Percentiles rank a stretch among this genome's conserved stretches.
These are phyloP conservation scores for Nemania abortiva DNA, from an alignment of 2,329 filamentous ascomycete genomes.

Conservation along the genomic window DNA sequence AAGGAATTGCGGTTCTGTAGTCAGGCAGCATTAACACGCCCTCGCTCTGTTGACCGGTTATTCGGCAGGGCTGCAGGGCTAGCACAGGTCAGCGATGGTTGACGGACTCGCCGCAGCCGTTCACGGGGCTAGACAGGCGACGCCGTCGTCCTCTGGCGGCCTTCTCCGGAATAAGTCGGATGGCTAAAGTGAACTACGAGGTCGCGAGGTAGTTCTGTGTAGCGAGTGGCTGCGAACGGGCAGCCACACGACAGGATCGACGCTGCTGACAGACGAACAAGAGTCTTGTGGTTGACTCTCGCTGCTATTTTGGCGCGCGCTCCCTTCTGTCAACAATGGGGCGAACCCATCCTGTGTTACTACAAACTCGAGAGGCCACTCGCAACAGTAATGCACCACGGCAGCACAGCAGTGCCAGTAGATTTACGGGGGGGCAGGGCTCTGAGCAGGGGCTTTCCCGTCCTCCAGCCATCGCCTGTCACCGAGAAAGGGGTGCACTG, in stretches of 20 bases:
- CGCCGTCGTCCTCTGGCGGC: constrained; percentile 10
- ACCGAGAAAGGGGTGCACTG: constrained; percentile 6
- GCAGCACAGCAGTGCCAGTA: constrained; percentile 14
- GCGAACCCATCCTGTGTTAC: constrained; percentile 37
- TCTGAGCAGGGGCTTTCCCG: constrained; percentile 20
- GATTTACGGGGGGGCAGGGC: constrained; percentile 27
- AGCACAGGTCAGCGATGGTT: not conserved
- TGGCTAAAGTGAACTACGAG: constrained; percentile 13
- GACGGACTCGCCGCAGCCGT: constrained; percentile 13
- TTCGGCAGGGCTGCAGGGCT: constrained; percentile 14
- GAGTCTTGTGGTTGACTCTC: constrained; percentile 7
- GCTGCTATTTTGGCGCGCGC: constrained; percentile 5
- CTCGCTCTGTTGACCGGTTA: constrained; percentile 4
- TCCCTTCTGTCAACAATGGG: constrained; percentile 22
- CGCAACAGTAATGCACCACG: constrained; percentile 25
- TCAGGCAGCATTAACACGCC: constrained; percentile 11
- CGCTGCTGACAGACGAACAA: constrained; percentile 12
- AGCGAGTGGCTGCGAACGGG: constrained; percentile 37
- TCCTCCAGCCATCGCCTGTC: constrained; percentile 20
- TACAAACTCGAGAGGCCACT: constrained; percentile 35
- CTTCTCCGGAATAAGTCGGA: constrained; percentile 27
- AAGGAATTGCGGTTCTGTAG: constrained; percentile 15
- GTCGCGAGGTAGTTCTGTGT: constrained; percentile 20
- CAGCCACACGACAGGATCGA: constrained; percentile 31
- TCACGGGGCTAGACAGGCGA: constrained; percentile 7